These are phyloP conservation scores for Colletotrichum cordylinicola DNA, from an alignment of 2,329 filamentous ascomycete genomes.

Conservation along the genomic window DNA sequence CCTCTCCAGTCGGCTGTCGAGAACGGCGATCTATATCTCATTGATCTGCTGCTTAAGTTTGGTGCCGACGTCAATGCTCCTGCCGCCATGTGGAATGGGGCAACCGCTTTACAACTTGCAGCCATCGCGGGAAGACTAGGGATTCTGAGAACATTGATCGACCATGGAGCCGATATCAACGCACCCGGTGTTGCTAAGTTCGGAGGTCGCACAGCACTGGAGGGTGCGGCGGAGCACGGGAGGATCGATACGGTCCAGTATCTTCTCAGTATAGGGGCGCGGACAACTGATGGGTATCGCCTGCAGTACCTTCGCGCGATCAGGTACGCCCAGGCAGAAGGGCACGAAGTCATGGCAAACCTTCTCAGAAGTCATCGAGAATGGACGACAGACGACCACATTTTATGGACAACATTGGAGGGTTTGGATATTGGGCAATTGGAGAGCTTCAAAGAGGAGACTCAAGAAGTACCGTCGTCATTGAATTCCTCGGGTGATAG, in stretches of 20 bases:
- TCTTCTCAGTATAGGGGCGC: background rate
- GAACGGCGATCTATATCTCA: accelerated
- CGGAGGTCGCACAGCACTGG: background rate
- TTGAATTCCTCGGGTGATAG: background rate
- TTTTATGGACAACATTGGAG: background rate
- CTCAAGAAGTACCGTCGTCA: accelerated
- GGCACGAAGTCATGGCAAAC: background rate
- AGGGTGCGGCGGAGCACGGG: background rate
- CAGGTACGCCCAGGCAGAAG: background rate
- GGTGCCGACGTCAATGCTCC: background rate
- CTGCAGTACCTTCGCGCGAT: conserved; percentile 5
- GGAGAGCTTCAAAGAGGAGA: background rate
- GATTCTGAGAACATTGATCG: background rate
- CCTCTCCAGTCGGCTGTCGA: background rate
- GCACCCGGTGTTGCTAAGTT: background rate
- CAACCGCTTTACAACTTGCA: background rate
- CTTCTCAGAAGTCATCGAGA: background rate
- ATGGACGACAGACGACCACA: background rate
- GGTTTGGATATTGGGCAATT: accelerated
- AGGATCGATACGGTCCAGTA: background rate
- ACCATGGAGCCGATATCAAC: background rate
- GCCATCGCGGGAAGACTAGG: background rate
- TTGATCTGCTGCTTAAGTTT: background rate
- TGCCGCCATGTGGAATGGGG: background rate
- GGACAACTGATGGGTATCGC: background rate